These are phyloP conservation scores for Periconia digitata DNA, from an alignment of 2,329 filamentous ascomycete species.

Conservation along the genomic window DNA sequence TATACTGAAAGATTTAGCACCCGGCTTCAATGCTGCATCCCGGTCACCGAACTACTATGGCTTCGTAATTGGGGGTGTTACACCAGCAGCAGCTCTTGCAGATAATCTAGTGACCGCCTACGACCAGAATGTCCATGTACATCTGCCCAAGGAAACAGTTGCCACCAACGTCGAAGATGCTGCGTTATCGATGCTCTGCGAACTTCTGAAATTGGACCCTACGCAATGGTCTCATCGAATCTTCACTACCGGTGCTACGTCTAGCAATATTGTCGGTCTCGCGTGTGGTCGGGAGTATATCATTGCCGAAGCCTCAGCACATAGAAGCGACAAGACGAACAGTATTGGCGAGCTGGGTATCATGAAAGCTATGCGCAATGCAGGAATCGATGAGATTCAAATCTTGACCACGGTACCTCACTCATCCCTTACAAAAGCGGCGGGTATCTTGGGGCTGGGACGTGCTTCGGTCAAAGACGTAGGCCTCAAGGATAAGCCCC, in stretches of 20 bases:
- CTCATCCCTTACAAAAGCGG: conserved; percentile 81
- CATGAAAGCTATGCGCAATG: conserved; percentile 63
- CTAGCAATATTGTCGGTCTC: conserved; percentile 65
- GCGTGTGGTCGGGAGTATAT: conserved; percentile 72
- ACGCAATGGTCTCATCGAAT: conserved; percentile 69
- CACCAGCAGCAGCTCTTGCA: conserved; percentile 77
- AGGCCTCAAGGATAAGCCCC: conserved; percentile 57
- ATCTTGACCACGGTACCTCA: conserved; percentile 81
- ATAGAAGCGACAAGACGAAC: conserved; percentile 28
- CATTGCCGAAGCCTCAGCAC: conserved; percentile 50
- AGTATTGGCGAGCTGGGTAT: conserved; percentile 71
- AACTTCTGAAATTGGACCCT: conserved; percentile 64
- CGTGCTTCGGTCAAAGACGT: conserved; percentile 67
- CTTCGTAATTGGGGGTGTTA: conserved; percentile 81
- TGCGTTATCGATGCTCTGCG: conserved; percentile 68
- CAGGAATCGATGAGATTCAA: conserved; percentile 69
- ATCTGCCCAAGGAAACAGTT: conserved; percentile 74
- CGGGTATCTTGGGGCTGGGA: conserved; percentile 78
- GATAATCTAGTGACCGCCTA: conserved; percentile 80
- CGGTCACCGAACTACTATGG: conserved; percentile 65
- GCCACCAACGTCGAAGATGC: conserved; percentile 75
- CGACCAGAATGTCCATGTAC: conserved; percentile 84
- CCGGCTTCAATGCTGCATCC: conserved; percentile 67
- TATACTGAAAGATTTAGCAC: conserved; percentile 49
- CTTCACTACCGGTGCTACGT: conserved; percentile 76